Evolutionary conservation across 768 basidiomycete species (phyloP), one percentile per base, ranked within the genome.

Genomic region (Calocybe gangraenosa): DNA sequence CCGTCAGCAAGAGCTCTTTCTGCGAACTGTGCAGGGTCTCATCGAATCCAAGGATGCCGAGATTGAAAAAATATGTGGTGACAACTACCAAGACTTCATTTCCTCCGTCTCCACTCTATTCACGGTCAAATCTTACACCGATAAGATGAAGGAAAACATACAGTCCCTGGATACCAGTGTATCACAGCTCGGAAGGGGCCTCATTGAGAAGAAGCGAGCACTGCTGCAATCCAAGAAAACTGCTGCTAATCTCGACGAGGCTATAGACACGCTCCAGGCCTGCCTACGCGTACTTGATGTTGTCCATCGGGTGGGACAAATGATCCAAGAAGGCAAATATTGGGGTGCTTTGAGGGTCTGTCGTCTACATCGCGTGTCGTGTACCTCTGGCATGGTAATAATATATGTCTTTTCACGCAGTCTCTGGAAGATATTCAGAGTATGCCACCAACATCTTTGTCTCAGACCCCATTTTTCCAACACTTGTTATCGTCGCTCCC

Each of bases 81-180:
- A 92, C 54, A 98, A 98, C 64, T 97, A 98, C 58, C 92, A 94
- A 66, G 95, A 98, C 66, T 99, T 99, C 57, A 93, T 97, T 25
- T 84, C 87, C 21, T 96, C 94, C 15, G 93, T 97, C 13, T 92
- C 92, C n/a, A 97, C 93, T 2, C 74, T 99, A 50, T 87, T 97
- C 65, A 86, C 87, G 37, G 92, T 99, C 62, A 87, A 97, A 64
- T 92, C 93, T 15, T 97, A 96, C 59, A 98, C 96, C 30, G 90
- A 87, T 54, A 92, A 86, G 65, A 82, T 99, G 57, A 84, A 90
- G 58, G 85, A 95, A 58, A 89, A 84, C 58, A 96, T 98, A 50
- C 78, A 81, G n/a, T 78, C 87, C 38, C 71, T 98, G 38, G 95
- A 99, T 65, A 71, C 79, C 20, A 90, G 83, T 53, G 92, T 98